A percentile compares a stretch with the other conserved stretches of the same genome.
Evolutionary conservation across 106 monocot species (phyloP).

Genomic region (Dendrobium huoshanense): DNA sequence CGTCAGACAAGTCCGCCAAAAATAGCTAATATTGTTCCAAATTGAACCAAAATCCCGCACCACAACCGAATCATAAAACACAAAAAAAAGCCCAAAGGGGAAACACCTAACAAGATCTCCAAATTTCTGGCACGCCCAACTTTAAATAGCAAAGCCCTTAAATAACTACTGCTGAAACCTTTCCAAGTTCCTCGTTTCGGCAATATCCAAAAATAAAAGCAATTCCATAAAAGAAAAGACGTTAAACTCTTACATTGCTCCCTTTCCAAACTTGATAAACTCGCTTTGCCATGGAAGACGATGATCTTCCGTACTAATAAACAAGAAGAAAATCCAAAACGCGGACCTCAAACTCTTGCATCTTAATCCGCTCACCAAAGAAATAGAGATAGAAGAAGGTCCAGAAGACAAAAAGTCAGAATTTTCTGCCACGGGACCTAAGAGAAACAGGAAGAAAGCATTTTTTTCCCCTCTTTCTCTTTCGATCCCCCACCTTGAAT

Average conservation of each 20-base stretch:
- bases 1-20: background rate
- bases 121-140: background rate
- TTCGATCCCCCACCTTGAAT: background rate
- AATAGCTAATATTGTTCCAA: background rate
- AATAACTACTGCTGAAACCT: background rate
- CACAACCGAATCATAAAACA: background rate
- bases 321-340: background rate
- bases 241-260: constrained; percentile 19
- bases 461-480: background rate
- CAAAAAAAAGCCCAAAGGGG: background rate
- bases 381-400: background rate
- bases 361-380: background rate
- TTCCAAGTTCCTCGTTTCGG: background rate
- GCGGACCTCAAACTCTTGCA: background rate
- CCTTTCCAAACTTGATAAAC: constrained; percentile 41
- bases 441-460: background rate
- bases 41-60: background rate
- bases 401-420: background rate
- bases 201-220: background rate
- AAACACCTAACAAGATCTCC: background rate
- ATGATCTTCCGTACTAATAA: background rate
- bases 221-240: background rate
- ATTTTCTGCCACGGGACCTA: background rate
- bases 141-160: background rate
- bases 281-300: constrained; percentile 9